Conservation (phyloP, 352 stramenopile species). For the Phytophthora pisi region DNA sequence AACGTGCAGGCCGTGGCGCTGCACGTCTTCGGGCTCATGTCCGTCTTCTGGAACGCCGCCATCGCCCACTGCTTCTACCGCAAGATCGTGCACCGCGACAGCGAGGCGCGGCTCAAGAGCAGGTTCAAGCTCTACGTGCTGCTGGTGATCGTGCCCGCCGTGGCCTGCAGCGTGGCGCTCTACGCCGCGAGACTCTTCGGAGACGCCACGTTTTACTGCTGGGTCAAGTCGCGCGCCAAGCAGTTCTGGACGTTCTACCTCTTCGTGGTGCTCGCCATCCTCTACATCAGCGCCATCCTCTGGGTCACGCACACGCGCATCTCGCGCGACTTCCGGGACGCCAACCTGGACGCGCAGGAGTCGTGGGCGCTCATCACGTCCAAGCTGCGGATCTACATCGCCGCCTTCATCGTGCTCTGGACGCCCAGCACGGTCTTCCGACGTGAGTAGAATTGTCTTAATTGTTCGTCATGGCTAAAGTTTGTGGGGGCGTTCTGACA, state of each 20-base stretch:
- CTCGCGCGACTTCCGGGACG: constrained; percentile 43
- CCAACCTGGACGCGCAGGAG: constrained; percentile 69
- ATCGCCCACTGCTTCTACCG: constrained; percentile 78
- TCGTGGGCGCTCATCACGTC: constrained; percentile 65
- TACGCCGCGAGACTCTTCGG: constrained; percentile 44
- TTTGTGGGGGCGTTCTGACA: constrained; percentile 8
- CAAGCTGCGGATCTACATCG: constrained; percentile 75
- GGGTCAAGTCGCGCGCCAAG: constrained; percentile 52
- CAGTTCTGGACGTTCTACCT: constrained; percentile 70
- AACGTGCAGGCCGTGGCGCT: constrained; percentile 62
- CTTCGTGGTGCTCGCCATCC: constrained; percentile 63
- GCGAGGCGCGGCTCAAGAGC: constrained; percentile 60
- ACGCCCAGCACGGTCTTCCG: constrained; percentile 65
- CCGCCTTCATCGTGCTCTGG: constrained; percentile 75
- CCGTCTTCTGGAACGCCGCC: constrained; percentile 71
- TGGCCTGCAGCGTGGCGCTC: constrained; percentile 42
- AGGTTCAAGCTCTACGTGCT: constrained; percentile 67
- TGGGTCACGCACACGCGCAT: constrained; percentile 69
- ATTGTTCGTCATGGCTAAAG: background rate
- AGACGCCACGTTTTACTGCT: constrained; percentile 81
- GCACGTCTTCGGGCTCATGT: constrained; percentile 60
- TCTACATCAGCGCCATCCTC: constrained; percentile 74
- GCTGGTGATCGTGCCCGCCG: constrained; percentile 49
- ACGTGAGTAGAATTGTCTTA: constrained; percentile 24
- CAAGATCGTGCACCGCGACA: constrained; percentile 72